Evolutionary conservation across 75 land plant genomes (phyloP), one percentile per base, ranked within the genome.

Genomic region (Cupressus sempervirens): DNA sequence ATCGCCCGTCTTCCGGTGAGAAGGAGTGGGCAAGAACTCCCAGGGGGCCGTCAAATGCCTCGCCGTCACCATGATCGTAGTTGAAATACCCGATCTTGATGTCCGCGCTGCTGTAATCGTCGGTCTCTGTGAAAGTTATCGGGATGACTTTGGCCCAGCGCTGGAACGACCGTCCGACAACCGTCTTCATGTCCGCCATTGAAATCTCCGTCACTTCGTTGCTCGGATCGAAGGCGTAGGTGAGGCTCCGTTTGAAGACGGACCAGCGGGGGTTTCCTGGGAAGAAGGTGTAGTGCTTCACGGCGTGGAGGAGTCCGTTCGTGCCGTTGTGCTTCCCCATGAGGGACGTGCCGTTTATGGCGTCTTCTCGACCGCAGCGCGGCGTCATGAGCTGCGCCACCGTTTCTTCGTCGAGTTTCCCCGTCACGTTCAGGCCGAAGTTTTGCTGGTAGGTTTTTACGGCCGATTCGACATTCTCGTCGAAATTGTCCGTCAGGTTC

Each of bases 1-100:
- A 89, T 45, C 87, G 54, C 23, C 95, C 97, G 80, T 80, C 86
- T 40, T 87, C 36, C 53, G 95, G 95, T 40, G 95, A 83, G 84
- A 93, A 95, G 14, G 97, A 92, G 85, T 95, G 97, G 0, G 95
- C 95, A 65, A 95, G 87, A 53, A 87, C 84, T 2, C 97, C 95
- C 77, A 95, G 30, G 3, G 62, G 74, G 0, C 97, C 97, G 86
- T 93, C 94, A 74, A 95, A 95, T 4, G 94, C 86, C 80, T 91
- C 87, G 15, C 93, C 94, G 70, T 93, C 94, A 36, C 93, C 95
- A 88, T 95, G 95, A 65, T 88, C 88, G 14, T 88, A 87, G 29
- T 43, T 14, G 85, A 34, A 89, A 76, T 92, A 94, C 46, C 84
- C 89, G 32, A 94, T 90, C 77, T n/a, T 84, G 23, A 94, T 83